These are phyloP conservation scores for Fusarium cyanostomum DNA, from an alignment of 2,329 filamentous ascomycete genomes.

Conservation along the genomic window DNA sequence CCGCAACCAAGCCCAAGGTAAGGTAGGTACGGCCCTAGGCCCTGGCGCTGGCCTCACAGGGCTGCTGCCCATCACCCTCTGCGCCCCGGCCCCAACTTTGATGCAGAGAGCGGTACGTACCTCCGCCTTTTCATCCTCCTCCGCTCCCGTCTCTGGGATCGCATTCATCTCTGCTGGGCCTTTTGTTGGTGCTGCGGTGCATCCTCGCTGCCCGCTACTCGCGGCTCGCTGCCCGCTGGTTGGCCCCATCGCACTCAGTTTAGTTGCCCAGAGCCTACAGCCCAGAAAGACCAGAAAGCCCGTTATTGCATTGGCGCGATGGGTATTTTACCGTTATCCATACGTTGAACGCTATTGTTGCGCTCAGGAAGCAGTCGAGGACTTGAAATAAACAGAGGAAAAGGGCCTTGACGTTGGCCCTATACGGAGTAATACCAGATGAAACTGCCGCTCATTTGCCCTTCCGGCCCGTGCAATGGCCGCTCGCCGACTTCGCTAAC, in stretches of 20 bases:
- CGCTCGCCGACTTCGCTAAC: constrained; percentile 16
- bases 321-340: too few species aligned
- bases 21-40: constrained; percentile 7
- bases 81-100: constrained; percentile 30
- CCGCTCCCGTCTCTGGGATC: too few species aligned
- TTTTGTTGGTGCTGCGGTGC: neutral
- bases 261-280: neutral
- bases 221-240: neutral
- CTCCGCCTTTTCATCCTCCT: constrained; percentile 34
- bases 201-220: too few species aligned
- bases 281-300: neutral
- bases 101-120: constrained; percentile 22
- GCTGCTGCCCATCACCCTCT: constrained; percentile 36
- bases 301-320: too few species aligned
- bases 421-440: constrained; percentile 17
- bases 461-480: constrained; percentile 13
- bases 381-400: neutral
- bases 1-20: constrained; percentile 7
- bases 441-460: constrained; percentile 31
- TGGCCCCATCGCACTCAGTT: neutral
- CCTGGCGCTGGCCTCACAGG: constrained; percentile 39
- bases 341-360: too few species aligned
- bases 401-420: neutral
- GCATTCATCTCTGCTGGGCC: constrained; percentile 9
- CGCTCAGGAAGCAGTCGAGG: neutral